Percentiles rank a stretch among this genome's conserved stretches.
Evolutionary conservation across 352 stramenopile genomes (phyloP).

Genomic region (Globisporangium carolinianum): DNA sequence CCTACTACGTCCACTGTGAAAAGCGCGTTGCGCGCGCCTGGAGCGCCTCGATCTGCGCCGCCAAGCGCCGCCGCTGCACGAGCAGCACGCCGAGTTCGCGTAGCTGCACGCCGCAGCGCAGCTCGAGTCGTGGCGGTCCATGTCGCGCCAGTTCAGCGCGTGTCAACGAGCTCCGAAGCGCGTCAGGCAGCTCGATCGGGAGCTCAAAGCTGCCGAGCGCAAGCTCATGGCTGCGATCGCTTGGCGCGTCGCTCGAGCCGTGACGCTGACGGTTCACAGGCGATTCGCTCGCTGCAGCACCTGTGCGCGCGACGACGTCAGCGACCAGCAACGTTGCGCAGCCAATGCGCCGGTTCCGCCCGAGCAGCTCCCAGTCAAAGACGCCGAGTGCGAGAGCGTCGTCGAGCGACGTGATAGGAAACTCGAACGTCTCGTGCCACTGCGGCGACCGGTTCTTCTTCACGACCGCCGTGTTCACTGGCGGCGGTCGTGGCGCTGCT

Average conservation of each 20-base stretch:
- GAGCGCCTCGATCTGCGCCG: constrained; percentile 29
- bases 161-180: constrained; percentile 26
- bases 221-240: neutral
- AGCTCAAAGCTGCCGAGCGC: constrained; percentile 61
- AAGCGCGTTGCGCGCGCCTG: constrained; percentile 40
- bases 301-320: constrained; percentile 40
- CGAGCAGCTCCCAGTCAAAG: constrained; percentile 45
- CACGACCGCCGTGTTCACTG: constrained; percentile 46
- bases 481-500: neutral
- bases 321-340: constrained; percentile 27
- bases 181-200: constrained; percentile 52
- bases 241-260: neutral
- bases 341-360: constrained; percentile 46
- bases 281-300: constrained; percentile 8
- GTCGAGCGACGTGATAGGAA: constrained; percentile 38
- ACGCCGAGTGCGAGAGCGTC: constrained; percentile 41
- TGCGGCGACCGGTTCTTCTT: constrained; percentile 55
- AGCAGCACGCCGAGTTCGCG: constrained; percentile 36
- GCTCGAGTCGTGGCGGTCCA: constrained; percentile 40
- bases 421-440: constrained; percentile 58
- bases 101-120: constrained; percentile 47
- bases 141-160: constrained; percentile 33
- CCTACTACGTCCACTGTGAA: constrained; percentile 29
- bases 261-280: neutral
- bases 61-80: constrained; percentile 30